Evolutionary conservation across 2,329 filamentous ascomycete genomes (phyloP).

Genomic region (Calonectria crousiana): DNA sequence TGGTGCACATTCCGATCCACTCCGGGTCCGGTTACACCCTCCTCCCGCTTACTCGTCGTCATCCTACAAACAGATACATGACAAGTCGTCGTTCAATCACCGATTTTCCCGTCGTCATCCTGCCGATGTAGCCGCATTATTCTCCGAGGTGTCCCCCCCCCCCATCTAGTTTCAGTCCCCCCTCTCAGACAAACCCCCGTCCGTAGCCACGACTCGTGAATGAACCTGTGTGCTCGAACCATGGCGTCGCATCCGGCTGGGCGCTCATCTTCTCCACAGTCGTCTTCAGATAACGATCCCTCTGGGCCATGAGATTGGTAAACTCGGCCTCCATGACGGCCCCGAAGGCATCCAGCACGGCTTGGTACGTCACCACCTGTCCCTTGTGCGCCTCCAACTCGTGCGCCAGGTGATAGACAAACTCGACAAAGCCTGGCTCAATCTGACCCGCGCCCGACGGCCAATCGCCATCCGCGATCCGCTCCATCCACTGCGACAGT

Average conservation of each 20-base stretch:
- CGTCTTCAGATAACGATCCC: constrained; percentile 7
- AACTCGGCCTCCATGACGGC: constrained; percentile 30
- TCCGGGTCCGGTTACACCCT: neutral
- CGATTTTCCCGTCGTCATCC: neutral
- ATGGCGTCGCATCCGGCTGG: neutral
- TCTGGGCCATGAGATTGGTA: neutral
- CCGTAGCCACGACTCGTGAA: neutral
- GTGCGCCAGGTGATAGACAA: constrained; percentile 31
- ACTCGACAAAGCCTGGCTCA: constrained; percentile 28
- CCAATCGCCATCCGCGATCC: constrained; percentile 23
- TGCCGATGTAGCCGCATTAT: constrained; percentile 2
- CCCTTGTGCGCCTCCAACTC: constrained; percentile 16
- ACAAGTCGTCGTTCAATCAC: neutral
- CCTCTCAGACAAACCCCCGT: neutral
- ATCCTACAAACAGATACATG: neutral
- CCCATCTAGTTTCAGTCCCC: neutral
- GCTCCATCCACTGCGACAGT: neutral
- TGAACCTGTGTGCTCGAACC: neutral
- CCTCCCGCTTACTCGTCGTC: neutral
- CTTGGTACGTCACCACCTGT: accelerated
- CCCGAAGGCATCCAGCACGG: neutral
- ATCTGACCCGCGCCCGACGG: constrained; percentile 11
- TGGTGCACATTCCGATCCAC: neutral
- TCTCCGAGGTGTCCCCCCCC: neutral
- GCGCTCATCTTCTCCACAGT: neutral